Percentiles rank a stretch among this genome's conserved stretches.
Evolutionary conservation across 768 basidiomycete species (phyloP).

Genomic region (Leccinum rimulosum): DNA sequence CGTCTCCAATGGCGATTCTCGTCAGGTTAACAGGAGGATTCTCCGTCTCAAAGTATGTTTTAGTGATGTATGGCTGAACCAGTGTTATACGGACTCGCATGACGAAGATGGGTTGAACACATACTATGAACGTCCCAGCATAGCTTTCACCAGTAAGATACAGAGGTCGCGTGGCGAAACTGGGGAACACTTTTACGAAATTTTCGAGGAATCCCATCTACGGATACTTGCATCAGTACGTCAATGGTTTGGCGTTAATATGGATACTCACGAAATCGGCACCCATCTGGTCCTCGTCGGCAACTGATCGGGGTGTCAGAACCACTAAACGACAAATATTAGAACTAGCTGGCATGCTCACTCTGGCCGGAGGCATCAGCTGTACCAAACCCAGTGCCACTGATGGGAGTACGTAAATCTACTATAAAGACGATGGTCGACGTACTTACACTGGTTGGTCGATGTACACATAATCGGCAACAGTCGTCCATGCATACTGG

Average conservation of each 20-base stretch:
- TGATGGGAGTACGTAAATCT: constrained; percentile 17
- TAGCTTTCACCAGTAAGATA: constrained; percentile 75
- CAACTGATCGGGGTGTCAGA: constrained; percentile 33
- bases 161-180: constrained; percentile 60
- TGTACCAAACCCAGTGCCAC: constrained; percentile 65
- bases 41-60: constrained; percentile 58
- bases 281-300: constrained; percentile 64
- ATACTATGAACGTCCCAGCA: constrained; percentile 64
- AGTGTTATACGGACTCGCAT: not conserved
- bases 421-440: not conserved
- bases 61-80: constrained; percentile 71
- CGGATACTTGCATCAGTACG: not conserved
- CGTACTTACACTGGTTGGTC: constrained; percentile 59
- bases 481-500: constrained; percentile 51
- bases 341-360: constrained; percentile 23
- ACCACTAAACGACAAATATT: not conserved
- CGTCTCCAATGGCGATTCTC: constrained; percentile 70
- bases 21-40: constrained; percentile 65
- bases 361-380: constrained; percentile 57
- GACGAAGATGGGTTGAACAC: constrained; percentile 35
- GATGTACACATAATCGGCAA: constrained; percentile 61
- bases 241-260: not conserved
- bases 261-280: constrained; percentile 37
- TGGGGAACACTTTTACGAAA: constrained; percentile 71
- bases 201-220: constrained; percentile 72